Conservation (phyloP, 148 eudicot species). For the Gaultheria prostrata region DNA sequence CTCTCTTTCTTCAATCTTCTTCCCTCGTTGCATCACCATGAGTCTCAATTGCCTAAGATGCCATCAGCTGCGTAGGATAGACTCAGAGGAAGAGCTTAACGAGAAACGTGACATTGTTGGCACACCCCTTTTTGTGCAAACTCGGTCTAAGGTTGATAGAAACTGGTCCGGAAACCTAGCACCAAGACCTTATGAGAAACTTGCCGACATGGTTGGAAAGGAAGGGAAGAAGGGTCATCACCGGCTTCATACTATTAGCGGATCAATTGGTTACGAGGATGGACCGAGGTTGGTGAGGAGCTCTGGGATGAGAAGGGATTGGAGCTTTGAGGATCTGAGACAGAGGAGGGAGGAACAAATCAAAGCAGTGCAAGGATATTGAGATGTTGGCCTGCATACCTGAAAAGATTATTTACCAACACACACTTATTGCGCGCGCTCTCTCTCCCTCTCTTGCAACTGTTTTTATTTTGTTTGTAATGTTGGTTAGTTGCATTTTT, state of each 20-base stretch:
- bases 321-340: slow-evolving; percentile 75
- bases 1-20: not conserved
- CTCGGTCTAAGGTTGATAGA: slow-evolving; percentile 30
- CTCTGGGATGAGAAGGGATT: slow-evolving; percentile 75
- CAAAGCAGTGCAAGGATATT: slow-evolving; percentile 21
- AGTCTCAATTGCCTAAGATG: slow-evolving; percentile 39
- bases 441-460: not conserved
- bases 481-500: not conserved
- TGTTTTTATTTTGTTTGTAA: not conserved
- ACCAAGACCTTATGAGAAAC: slow-evolving; percentile 17
- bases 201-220: not conserved
- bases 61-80: slow-evolving; percentile 31
- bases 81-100: slow-evolving; percentile 29
- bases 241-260: slow-evolving; percentile 19
- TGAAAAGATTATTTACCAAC: not conserved
- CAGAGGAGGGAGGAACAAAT: slow-evolving; percentile 17
- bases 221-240: slow-evolving; percentile 21
- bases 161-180: slow-evolving; percentile 45
- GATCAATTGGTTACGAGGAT: not conserved
- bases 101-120: slow-evolving; percentile 6
- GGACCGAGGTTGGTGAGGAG: slow-evolving; percentile 66
- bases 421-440: not conserved
- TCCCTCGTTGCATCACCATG: slow-evolving; percentile 11
- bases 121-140: not conserved
- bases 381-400: not conserved